These are phyloP conservation scores for Penicillium sp. DNA, from an alignment of 2,329 filamentous ascomycete genomes.

Conservation along the genomic window DNA sequence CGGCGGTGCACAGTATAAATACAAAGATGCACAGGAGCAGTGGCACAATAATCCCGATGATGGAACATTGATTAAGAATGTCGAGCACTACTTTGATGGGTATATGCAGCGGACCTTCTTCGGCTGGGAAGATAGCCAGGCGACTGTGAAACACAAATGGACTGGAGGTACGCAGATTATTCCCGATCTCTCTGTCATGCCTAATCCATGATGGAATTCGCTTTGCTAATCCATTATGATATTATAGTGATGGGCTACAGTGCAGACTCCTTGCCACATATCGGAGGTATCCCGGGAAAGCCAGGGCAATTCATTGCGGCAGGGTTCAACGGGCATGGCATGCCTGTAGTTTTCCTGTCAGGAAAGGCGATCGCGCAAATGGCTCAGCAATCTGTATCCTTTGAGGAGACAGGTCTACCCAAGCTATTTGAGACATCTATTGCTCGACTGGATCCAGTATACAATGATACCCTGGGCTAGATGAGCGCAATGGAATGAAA, in stretches of 20 bases:
- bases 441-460: conserved; percentile 17
- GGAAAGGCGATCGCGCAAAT: conserved; percentile 64
- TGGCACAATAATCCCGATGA: conserved; percentile 58
- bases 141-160: conserved; percentile 39
- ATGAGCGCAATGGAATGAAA: not conserved
- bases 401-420: conserved; percentile 40
- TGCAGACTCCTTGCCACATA: conserved; percentile 57
- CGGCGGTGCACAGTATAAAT: conserved; percentile 64
- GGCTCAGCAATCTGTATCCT: conserved; percentile 45
- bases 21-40: conserved; percentile 30
- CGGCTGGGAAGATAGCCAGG: conserved; percentile 44
- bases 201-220: too few species aligned
- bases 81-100: conserved; percentile 45
- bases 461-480: conserved; percentile 4
- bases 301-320: conserved; percentile 62
- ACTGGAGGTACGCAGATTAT: conserved; percentile 33
- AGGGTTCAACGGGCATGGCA: conserved; percentile 71
- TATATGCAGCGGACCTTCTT: conserved; percentile 45
- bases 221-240: not conserved
- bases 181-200: not conserved
- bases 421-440: conserved; percentile 39
- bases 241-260: conserved; percentile 58
- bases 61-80: conserved; percentile 54
- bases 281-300: conserved; percentile 56
- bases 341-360: conserved; percentile 67